These are phyloP conservation scores for Actinomortierella wolfii DNA, from an alignment of 371 early-diverging fungal species.

Conservation along the genomic window DNA sequence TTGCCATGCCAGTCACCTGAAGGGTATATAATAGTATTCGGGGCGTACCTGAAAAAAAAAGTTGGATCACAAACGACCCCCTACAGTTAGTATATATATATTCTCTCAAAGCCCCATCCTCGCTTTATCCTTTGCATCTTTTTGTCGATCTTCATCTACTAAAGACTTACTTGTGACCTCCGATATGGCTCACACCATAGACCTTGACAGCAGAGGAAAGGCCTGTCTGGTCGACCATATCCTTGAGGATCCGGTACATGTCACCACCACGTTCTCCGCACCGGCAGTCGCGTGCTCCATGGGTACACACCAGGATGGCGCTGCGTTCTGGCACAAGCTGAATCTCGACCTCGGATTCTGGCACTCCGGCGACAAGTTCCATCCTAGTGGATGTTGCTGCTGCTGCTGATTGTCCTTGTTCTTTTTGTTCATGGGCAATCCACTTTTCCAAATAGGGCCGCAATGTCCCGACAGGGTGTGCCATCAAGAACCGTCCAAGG, in stretches of 20 bases:
- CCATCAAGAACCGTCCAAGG: slow-evolving; percentile 21
- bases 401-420: background rate
- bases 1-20: slow-evolving; percentile 45
- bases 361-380: slow-evolving; percentile 36
- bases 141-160: too few relatives aligned
- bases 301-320: slow-evolving; percentile 37
- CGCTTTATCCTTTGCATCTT: too few relatives aligned
- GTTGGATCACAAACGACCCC: too few relatives aligned
- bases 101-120: too few relatives aligned
- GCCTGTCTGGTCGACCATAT: slow-evolving; percentile 37
- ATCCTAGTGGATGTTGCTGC: background rate
- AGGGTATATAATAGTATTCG: slow-evolving; percentile 47
- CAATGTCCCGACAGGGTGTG: slow-evolving; percentile 26
- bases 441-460: slow-evolving; percentile 14
- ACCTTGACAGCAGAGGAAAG: slow-evolving; percentile 30
- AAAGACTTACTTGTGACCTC: slow-evolving; percentile 37
- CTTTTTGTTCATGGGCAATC: background rate
- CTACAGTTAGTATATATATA: too few relatives aligned
- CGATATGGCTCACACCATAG: slow-evolving; percentile 43
- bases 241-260: slow-evolving; percentile 28
- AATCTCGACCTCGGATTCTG: slow-evolving; percentile 16
- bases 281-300: slow-evolving; percentile 40
- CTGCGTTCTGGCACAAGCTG: slow-evolving; percentile 25
- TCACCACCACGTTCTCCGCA: slow-evolving; percentile 41
- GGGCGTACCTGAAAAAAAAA: slow-evolving; percentile 9